These are phyloP conservation scores for Russula sp. DNA, from an alignment of 768 basidiomycete species.

Conservation along the genomic window DNA sequence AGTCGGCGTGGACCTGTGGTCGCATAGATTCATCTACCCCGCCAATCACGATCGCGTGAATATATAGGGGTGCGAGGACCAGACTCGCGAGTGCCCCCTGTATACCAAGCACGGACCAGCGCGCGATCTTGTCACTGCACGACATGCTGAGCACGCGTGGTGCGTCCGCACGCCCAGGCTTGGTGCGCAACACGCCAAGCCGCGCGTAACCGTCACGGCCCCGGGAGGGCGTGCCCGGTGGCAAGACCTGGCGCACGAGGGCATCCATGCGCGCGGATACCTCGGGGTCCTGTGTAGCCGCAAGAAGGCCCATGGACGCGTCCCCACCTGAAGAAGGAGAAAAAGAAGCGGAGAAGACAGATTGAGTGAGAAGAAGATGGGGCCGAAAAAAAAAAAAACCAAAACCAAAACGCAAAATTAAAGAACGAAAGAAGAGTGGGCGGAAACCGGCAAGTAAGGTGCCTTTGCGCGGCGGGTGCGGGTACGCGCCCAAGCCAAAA, in stretches of 20 bases:
- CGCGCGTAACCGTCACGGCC: conserved; percentile 77
- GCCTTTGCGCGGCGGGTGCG: too few species aligned
- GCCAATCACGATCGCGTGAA: conserved; percentile 61
- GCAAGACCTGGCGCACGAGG: conserved; percentile 27
- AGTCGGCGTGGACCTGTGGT: conserved; percentile 46
- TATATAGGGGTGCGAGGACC: conserved; percentile 54
- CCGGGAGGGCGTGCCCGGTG: conserved; percentile 42
- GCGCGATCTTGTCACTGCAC: conserved; percentile 91
- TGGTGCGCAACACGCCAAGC: conserved; percentile 78
- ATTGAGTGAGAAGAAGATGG: not conserved
- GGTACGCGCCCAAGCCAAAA: too few species aligned
- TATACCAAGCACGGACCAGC: conserved; percentile 77
- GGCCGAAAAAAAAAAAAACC: conserved; percentile 9
- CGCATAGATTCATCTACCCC: conserved; percentile 45
- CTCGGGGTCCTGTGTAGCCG: conserved; percentile 60
- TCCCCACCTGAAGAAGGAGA: conserved; percentile 60
- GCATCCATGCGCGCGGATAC: conserved; percentile 67
- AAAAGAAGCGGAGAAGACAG: not conserved
- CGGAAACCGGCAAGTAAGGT: too few species aligned
- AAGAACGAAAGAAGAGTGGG: too few species aligned
- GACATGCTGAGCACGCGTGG: conserved; percentile 80
- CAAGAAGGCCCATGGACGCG: conserved; percentile 75
- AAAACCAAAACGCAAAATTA: not conserved
- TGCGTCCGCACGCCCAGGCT: conserved; percentile 89
- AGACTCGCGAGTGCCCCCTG: conserved; percentile 71